Evolutionary conservation across 257 asterid species (phyloP).

Genomic region (Fraxinus quadrangulata): DNA sequence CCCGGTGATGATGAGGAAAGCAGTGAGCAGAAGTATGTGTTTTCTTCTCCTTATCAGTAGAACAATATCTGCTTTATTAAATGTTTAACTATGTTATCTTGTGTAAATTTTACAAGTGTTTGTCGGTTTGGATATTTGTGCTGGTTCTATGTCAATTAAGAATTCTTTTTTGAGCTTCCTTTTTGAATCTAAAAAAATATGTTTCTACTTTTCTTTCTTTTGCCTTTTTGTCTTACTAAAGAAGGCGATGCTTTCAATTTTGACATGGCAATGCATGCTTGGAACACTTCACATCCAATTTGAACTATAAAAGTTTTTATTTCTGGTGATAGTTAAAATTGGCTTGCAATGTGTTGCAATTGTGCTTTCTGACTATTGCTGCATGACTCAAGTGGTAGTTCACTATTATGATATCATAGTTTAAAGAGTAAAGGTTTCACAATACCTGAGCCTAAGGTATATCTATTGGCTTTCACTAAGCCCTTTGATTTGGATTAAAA

Average conservation of each 20-base stretch:
- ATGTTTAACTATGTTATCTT: neutral
- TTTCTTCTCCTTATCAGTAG: constrained; percentile 4
- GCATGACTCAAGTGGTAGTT: neutral
- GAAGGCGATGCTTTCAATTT: neutral
- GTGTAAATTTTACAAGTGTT: neutral
- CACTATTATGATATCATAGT: neutral
- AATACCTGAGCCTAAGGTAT: neutral
- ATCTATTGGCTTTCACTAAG: neutral
- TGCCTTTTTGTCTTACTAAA: neutral
- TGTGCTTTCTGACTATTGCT: neutral
- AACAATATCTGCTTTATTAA: neutral
- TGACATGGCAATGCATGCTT: constrained; percentile 11
- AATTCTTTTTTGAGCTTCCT: neutral
- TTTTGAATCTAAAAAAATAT: neutral
- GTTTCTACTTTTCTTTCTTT: neutral
- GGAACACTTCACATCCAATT: neutral
- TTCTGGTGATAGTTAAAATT: constrained; percentile 15
- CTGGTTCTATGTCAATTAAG: neutral
- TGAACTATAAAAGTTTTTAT: neutral
- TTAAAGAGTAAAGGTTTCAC: neutral
- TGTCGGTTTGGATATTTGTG: neutral
- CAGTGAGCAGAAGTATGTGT: constrained; percentile 72
- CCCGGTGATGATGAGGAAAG: constrained; percentile 99
- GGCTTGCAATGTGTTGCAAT: neutral
- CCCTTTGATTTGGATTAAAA: too few species aligned